These are phyloP conservation scores for Westerdykella aurantiaca DNA, from an alignment of 2,329 filamentous ascomycete genomes.

Conservation along the genomic window DNA sequence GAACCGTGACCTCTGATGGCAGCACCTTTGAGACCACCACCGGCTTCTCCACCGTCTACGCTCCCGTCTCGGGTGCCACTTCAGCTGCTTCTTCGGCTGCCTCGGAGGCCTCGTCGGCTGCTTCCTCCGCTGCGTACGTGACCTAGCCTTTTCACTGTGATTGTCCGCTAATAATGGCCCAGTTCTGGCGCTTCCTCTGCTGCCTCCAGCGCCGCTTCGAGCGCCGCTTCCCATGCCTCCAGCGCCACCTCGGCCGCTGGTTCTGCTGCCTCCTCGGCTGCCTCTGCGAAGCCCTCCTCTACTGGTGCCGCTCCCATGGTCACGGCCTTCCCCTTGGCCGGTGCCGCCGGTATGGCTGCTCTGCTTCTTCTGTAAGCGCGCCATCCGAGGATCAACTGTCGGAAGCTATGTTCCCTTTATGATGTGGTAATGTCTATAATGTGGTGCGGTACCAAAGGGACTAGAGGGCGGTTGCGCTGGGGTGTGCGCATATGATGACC, in stretches of 20 bases:
- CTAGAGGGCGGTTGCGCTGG: no score
- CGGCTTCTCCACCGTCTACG: constrained; percentile 19
- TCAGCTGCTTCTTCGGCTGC: constrained; percentile 1
- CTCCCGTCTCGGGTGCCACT: constrained; percentile 6
- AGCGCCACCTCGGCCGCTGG: constrained; percentile 7
- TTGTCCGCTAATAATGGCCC: not conserved
- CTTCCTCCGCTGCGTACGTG: constrained; percentile 3
- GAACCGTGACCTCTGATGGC: constrained; percentile 17
- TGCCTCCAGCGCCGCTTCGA: constrained; percentile 10
- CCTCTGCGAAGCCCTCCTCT: constrained; percentile 3
- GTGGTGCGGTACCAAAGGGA: constrained; percentile 4
- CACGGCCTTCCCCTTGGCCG: constrained; percentile 34
- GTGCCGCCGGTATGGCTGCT: constrained; percentile 33
- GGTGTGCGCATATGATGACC: no score
- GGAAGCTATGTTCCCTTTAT: constrained; percentile 15
- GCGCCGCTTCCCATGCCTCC: constrained; percentile 10
- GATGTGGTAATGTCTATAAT: constrained; percentile 32
- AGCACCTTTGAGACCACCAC: constrained; percentile 19
- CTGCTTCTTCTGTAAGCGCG: constrained; percentile 35
- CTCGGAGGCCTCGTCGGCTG: constrained; percentile 4
- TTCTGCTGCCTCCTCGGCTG: constrained; percentile 9
- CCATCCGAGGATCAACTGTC: constrained; percentile 3
- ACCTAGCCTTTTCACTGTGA: not conserved
- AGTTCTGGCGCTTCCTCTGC: constrained; percentile 3
- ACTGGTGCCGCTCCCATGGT: constrained; percentile 25